A percentile compares a stretch with the other conserved stretches of the same genome.
Evolutionary conservation across 2,329 filamentous ascomycete genomes (phyloP).

Genomic region (Ceratocystiopsis sp.): DNA sequence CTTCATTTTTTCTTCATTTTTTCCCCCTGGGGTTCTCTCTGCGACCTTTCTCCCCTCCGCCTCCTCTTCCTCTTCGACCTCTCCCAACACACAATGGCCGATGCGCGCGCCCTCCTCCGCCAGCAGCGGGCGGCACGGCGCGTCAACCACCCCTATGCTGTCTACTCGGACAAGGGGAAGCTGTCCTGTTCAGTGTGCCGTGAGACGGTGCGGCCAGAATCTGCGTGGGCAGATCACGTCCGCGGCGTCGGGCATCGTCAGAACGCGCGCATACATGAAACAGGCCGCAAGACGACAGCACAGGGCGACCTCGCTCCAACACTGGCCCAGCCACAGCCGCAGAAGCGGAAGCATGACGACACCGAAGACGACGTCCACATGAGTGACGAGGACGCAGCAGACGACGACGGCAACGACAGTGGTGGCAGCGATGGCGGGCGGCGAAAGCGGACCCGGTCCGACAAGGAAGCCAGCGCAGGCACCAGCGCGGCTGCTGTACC

Average conservation of each 20-base stretch:
- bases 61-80: not conserved
- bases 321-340: conserved; percentile 1
- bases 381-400: not conserved
- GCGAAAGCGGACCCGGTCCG: conserved; percentile 28
- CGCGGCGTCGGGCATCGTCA: conserved; percentile 30
- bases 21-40: too few species aligned
- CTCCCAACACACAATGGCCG: conserved; percentile 39
- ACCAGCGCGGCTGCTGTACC: not conserved
- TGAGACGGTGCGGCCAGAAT: conserved; percentile 45
- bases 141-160: conserved; percentile 51
- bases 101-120: conserved; percentile 63
- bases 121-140: conserved; percentile 59
- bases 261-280: not conserved
- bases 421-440: conserved; percentile 9
- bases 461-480: conserved; percentile 11
- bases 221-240: conserved; percentile 49
- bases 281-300: too few species aligned
- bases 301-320: too few species aligned
- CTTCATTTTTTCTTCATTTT: not conserved
- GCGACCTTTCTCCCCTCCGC: not conserved
- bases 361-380: conserved; percentile 9
- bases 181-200: conserved; percentile 52
- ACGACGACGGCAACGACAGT: conserved; percentile 4
- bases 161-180: conserved; percentile 50
- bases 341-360: conserved; percentile 16